A percentile compares a stretch with the other conserved stretches of the same genome.
Conservation (phyloP, 2,329 filamentous ascomycete genomes). For the Aspergillus sp. region DNA sequence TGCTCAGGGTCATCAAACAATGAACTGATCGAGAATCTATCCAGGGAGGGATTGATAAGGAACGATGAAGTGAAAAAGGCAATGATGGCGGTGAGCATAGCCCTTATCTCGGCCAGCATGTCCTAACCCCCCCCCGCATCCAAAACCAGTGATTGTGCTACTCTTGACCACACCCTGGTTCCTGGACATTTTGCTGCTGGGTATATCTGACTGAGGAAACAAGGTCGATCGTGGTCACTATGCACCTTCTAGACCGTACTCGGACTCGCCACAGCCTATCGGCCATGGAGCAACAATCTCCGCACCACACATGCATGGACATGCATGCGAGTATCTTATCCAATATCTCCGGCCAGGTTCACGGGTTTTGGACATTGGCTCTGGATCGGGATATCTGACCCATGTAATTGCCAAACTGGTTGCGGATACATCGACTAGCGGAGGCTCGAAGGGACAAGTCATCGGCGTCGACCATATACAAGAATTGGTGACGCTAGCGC, state of each 20-base stretch:
- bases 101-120: not conserved
- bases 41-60: constrained; percentile 69
- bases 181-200: not conserved
- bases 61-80: constrained; percentile 71
- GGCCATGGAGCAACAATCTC: constrained; percentile 69
- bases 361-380: constrained; percentile 71
- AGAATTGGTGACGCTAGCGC: constrained; percentile 62
- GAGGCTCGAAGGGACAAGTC: constrained; percentile 49
- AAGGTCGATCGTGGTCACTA: constrained; percentile 89
- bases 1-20: constrained; percentile 74
- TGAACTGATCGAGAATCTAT: constrained; percentile 77
- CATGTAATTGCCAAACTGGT: constrained; percentile 82
- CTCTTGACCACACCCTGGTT: not conserved
- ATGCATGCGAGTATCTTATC: constrained; percentile 63
- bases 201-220: constrained; percentile 10
- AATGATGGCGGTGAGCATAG: constrained; percentile 65
- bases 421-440: constrained; percentile 23
- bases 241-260: constrained; percentile 69
- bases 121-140: no score
- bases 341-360: constrained; percentile 54
- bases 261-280: constrained; percentile 68
- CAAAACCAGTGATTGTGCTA: not conserved
- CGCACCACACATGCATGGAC: constrained; percentile 71
- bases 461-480: constrained; percentile 75
- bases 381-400: constrained; percentile 79